These are phyloP conservation scores for Thamnidium elegans DNA, from an alignment of 192 early-diverging fungal species.

Conservation along the genomic window DNA sequence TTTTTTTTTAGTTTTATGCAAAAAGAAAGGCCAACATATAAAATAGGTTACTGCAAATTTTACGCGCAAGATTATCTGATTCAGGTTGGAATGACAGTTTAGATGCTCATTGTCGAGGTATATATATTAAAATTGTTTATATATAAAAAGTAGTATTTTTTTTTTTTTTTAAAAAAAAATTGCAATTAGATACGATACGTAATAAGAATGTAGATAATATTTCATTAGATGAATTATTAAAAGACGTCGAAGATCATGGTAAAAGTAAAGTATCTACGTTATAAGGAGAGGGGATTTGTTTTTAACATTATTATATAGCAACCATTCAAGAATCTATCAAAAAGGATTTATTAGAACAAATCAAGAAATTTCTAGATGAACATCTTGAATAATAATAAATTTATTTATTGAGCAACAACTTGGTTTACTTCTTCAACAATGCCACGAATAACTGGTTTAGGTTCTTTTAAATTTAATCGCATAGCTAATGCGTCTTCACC, in stretches of 20 bases:
- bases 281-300: not conserved
- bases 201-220: slow-evolving; percentile 19
- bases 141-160: not conserved
- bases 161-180: not conserved
- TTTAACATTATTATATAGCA: slow-evolving; percentile 2
- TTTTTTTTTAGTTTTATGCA: not conserved
- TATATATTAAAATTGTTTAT: not conserved
- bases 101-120: slow-evolving; percentile 33
- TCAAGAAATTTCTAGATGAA: slow-evolving; percentile 27
- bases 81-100: slow-evolving; percentile 31
- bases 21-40: not conserved
- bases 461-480: slow-evolving; percentile 47
- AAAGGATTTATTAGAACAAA: slow-evolving; percentile 28
- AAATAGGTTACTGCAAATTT: slow-evolving; percentile 18
- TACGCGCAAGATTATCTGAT: slow-evolving; percentile 26
- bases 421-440: slow-evolving; percentile 36
- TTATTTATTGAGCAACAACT: slow-evolving; percentile 9
- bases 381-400: slow-evolving; percentile 22
- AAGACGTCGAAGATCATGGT: slow-evolving; percentile 25
- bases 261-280: slow-evolving; percentile 11
- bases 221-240: slow-evolving; percentile 16
- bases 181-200: slow-evolving; percentile 17
- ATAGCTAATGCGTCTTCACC: slow-evolving; percentile 91
- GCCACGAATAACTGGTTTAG: slow-evolving; percentile 23
- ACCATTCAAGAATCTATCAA: slow-evolving; percentile 33